These are phyloP conservation scores for Chrysoporthe deuterocubensis DNA, from an alignment of 2,329 filamentous ascomycete species.

Conservation along the genomic window DNA sequence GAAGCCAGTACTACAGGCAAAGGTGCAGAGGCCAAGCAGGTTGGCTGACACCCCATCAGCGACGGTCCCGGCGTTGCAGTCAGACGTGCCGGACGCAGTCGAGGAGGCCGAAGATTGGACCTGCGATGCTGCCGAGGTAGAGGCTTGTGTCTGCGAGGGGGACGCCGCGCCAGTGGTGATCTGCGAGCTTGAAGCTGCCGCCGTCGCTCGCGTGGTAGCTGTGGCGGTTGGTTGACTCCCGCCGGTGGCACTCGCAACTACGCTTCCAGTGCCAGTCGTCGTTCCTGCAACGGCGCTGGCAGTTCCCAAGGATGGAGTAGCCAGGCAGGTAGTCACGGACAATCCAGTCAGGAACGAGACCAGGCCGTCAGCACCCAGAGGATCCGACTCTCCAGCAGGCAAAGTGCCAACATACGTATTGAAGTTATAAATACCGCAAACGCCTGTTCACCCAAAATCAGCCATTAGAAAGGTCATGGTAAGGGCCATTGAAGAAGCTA, in stretches of 20 bases:
- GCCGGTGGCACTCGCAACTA: constrained; percentile 15
- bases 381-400: constrained; percentile 42
- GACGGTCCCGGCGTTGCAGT: constrained; percentile 30
- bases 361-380: constrained; percentile 42
- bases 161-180: constrained; percentile 1
- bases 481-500: neutral
- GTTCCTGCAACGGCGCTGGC: constrained; percentile 32
- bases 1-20: constrained; percentile 31
- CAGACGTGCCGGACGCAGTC: constrained; percentile 1
- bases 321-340: constrained; percentile 36
- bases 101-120: constrained; percentile 18
- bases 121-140: neutral
- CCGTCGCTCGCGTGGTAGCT: constrained; percentile 5
- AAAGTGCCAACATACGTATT: constrained; percentile 60
- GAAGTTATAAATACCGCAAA: constrained; percentile 61
- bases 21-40: constrained; percentile 30
- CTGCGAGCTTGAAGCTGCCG: neutral
- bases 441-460: constrained; percentile 16
- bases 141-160: neutral
- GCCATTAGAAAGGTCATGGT: neutral
- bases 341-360: constrained; percentile 36
- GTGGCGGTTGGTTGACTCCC: constrained; percentile 8
- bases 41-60: constrained; percentile 26
- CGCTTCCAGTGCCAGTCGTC: constrained; percentile 24
- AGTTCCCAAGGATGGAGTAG: constrained; percentile 29